Evolutionary conservation across 116 monocot species (phyloP).

Genomic region (Phalaenopsis hybrid): DNA sequence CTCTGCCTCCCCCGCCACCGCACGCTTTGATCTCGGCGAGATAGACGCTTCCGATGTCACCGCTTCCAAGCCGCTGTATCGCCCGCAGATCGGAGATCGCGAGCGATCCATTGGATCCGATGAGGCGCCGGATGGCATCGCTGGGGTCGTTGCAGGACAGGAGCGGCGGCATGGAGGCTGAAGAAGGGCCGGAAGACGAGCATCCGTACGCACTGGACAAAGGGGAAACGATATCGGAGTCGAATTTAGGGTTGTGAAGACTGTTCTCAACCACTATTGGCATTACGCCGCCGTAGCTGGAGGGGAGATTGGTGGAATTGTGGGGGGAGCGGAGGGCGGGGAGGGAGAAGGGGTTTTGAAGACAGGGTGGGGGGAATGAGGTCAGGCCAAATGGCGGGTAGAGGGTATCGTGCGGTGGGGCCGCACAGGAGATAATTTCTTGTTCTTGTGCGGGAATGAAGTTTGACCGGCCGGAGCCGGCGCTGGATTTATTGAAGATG

Average conservation of each 20-base stretch:
- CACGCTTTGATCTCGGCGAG: constrained; percentile 23
- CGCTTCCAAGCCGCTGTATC: constrained; percentile 6
- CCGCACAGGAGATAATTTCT: neutral
- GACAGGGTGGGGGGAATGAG: neutral
- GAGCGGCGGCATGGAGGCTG: neutral
- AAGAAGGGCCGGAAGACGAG: neutral
- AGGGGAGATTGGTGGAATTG: neutral
- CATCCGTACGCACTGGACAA: constrained; percentile 6
- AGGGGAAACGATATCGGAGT: constrained; percentile 21
- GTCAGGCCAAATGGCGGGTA: neutral
- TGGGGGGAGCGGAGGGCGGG: neutral
- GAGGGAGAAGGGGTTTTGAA: neutral
- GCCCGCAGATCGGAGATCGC: constrained; percentile 6
- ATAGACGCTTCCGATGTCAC: constrained; percentile 30
- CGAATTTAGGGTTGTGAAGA: constrained; percentile 42
- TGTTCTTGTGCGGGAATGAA: neutral
- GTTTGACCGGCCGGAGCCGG: neutral
- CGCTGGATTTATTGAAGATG: too few species aligned
- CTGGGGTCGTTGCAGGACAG: neutral
- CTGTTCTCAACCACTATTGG: constrained; percentile 15
- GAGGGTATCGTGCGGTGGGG: neutral
- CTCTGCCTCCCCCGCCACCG: neutral
- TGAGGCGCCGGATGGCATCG: constrained; percentile 7
- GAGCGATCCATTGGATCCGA: constrained; percentile 3
- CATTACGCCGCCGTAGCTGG: neutral